phyloP scores from a whole-genome alignment of 2,329 filamentous ascomycete genomes.

The Monosporascus sp. region DNA sequence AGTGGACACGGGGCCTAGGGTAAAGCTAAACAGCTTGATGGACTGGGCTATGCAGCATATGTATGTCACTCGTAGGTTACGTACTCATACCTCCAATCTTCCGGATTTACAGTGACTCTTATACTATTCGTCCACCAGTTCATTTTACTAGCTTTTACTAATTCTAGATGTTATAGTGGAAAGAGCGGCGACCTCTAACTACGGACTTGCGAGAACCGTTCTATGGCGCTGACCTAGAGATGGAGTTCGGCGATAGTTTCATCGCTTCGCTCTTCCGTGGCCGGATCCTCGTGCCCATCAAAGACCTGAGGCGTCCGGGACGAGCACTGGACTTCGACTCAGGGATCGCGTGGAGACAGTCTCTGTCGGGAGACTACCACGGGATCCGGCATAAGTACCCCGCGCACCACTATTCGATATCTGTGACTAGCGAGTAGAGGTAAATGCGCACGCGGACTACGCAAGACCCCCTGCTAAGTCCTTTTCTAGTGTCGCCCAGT shows the following conservation, averaged over 20 bases:
- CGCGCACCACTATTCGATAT: constrained; percentile 28
- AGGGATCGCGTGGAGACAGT: constrained; percentile 28
- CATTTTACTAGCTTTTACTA: background rate
- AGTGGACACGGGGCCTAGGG: background rate
- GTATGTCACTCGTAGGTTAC: background rate
- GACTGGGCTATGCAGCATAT: background rate
- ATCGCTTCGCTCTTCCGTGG: constrained; percentile 29
- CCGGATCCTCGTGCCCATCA: constrained; percentile 26
- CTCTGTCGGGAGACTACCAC: constrained; percentile 27
- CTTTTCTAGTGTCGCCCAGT: constrained; percentile 15
- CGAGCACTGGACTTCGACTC: constrained; percentile 18
- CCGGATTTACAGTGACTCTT: background rate
- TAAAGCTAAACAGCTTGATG: background rate
- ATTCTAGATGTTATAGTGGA: constrained; percentile 23
- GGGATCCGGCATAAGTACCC: constrained; percentile 25
- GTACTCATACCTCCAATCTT: background rate
- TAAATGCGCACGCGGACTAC: too few species aligned
- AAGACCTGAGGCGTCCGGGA: constrained; percentile 5
- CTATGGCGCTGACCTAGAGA: constrained; percentile 30
- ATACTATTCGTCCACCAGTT: background rate
- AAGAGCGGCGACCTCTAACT: constrained; percentile 22
- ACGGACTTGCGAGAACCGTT: constrained; percentile 25
- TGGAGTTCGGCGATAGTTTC: constrained; percentile 32
- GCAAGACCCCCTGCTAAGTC: too few species aligned
- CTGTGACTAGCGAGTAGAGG: constrained; percentile 24